phyloP scores from a whole-genome alignment of 306 rosid species.

The Pterocarpus macrocarpus region DNA sequence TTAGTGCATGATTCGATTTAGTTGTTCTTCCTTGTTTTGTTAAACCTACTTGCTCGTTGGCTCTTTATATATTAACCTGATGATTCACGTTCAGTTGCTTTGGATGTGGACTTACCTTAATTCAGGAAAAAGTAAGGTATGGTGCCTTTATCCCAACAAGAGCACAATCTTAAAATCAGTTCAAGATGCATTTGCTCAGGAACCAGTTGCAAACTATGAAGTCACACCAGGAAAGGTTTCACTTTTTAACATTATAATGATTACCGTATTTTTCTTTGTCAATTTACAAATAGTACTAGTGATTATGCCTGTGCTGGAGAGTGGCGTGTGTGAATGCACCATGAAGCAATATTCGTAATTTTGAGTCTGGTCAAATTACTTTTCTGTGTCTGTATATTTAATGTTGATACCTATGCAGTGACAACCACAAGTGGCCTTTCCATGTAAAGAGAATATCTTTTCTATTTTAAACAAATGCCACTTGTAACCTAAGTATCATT shows the following conservation, averaged over 20 bases:
- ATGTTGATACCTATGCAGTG: conserved; percentile 25
- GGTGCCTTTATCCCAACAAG: conserved; percentile 98
- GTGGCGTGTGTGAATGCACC: conserved; percentile 7
- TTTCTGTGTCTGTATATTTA: conserved; percentile 2
- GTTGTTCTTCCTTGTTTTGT: conserved; percentile 21
- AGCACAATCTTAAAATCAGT: conserved; percentile 64
- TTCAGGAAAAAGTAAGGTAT: conserved; percentile 78
- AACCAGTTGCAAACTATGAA: conserved; percentile 50
- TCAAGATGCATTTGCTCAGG: conserved; percentile 73
- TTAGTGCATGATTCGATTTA: conserved; percentile 5
- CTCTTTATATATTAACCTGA: conserved; percentile 23
- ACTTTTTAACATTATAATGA: conserved; percentile 2
- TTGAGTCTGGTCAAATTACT: conserved; percentile 26
- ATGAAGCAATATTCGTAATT: conserved; percentile 2
- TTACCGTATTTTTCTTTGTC: conserved; percentile 21
- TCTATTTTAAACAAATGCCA: background rate
- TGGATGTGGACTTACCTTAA: conserved; percentile 26
- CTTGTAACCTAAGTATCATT: conserved; percentile 10
- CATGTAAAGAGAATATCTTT: background rate
- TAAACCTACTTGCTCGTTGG: conserved; percentile 14
- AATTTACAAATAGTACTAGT: conserved; percentile 6
- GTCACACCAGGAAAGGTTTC: conserved; percentile 55
- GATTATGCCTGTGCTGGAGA: conserved; percentile 12
- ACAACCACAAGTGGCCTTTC: conserved; percentile 26
- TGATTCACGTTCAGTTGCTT: conserved; percentile 33